Base-by-base conservation (phyloP, 257 asterid species). In the Forsythia viridissima region DNA sequence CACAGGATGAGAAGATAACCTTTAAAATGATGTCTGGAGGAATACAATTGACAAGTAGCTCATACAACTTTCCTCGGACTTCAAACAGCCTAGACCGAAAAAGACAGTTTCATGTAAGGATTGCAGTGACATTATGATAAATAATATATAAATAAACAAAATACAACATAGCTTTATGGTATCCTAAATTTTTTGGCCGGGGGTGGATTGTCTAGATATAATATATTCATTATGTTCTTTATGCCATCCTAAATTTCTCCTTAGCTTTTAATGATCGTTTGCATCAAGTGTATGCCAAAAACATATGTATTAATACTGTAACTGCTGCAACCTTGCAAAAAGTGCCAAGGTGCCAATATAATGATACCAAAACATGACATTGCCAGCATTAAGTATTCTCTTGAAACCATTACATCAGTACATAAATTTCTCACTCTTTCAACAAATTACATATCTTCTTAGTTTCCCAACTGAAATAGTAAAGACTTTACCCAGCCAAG, bases 41-140 rank as follows among this genome's bases (percentile, higher is more conserved):
- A 84, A 96, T 93, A 80, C 98, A 96, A 81, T 96, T 96, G 82
- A 91, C 82, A 65, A 93, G 93, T 71, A 95, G 94, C 85, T 95
- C 98, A 82, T 93, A 96, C 72, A 96, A 85, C 89, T 92, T 93
- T 74, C 98, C 99, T 78, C 99, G 89, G 81, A 96, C 94, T 86
- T 93, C 94, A 82, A 92, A 96, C 88, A 96, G 82, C 92, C 99
- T 96, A 85, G 34, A 78, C n/a, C 75, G 73, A 18, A 40, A 78
- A 80, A 0, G 21, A 61, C 37, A 71, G 21, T 51, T 70, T 40
- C 41, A 24, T 66, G 72, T 46, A 74, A 80, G 68, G 40, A 59
- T 36, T 36, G 67, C 68, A 18, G 51, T 57, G 30, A 69, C 21
- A 67, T 24, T 55, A 48, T 74, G 77, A 63, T 41, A 38, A 38